Evolutionary conservation across 2,329 filamentous ascomycete species (phyloP).

Genomic region (Chaetomiaceae sp.): DNA sequence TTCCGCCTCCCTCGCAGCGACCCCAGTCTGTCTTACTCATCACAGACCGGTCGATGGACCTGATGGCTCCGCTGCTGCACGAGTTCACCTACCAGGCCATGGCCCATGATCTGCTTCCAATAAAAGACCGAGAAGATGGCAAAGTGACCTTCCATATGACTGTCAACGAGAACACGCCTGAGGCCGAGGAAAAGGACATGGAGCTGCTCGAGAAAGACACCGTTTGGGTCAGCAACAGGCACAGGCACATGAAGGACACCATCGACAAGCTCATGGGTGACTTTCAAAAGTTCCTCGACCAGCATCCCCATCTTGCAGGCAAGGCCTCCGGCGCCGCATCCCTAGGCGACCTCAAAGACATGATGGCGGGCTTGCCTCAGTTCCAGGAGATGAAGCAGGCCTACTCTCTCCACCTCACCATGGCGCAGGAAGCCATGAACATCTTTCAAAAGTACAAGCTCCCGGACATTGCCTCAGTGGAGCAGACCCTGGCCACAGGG

Average conservation of each 20-base stretch:
- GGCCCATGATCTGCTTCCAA: constrained; percentile 87
- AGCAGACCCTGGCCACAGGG: constrained; percentile 88
- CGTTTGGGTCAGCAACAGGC: constrained; percentile 92
- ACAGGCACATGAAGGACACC: constrained; percentile 96
- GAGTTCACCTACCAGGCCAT: constrained; percentile 99
- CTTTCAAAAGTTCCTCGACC: constrained; percentile 84
- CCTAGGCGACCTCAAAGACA: constrained; percentile 90
- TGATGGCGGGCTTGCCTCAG: constrained; percentile 90
- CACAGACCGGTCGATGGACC: constrained; percentile 88
- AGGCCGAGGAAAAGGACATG: constrained; percentile 81
- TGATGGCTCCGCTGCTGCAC: constrained; percentile 81
- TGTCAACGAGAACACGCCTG: constrained; percentile 67
- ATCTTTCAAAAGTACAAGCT: constrained; percentile 82
- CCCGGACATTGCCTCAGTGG: constrained; percentile 77
- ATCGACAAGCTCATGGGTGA: constrained; percentile 90
- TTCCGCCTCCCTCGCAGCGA: constrained; percentile 72
- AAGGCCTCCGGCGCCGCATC: constrained; percentile 64
- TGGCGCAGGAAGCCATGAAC: constrained; percentile 97
- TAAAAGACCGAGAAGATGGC: constrained; percentile 81
- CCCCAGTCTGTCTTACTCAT: constrained; percentile 82
- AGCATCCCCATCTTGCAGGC: constrained; percentile 89
- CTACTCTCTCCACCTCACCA: constrained; percentile 89
- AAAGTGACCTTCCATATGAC: constrained; percentile 81
- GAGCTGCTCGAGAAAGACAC: constrained; percentile 87
- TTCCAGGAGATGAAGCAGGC: constrained; percentile 95